Base-by-base conservation (phyloP, 2,329 filamentous ascomycete species). In the Pestalotiopsis sp. region DNA sequence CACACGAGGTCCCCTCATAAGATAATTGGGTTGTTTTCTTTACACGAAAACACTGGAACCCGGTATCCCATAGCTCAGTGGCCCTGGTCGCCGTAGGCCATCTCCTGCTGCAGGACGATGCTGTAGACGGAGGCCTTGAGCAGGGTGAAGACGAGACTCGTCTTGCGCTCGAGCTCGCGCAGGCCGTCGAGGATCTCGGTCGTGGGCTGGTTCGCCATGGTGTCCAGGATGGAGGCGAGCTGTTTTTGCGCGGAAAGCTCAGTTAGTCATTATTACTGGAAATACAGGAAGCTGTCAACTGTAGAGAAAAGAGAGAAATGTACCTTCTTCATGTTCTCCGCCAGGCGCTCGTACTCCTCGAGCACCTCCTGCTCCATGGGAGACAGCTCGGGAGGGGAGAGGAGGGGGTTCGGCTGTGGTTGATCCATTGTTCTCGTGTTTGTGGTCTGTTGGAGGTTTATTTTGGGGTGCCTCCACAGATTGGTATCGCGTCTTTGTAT, bases 91-190 rank as follows among this genome's bases (percentile, higher is more conserved):
- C 88, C 92, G 80, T 91, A 92, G 70, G 91, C 90, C 75, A 97
- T 94, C 86, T 98, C 93, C 86, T 98, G 95, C 86, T 99, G 95
- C 83, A 99, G 80, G 70, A 99, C 94, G 83, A 99, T 99, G 78
- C 93, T 97, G 83, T 99, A 99, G 71, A 99, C 96, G 80, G 95
- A 98, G 20, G 96, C 95, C 84, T 99, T 99, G 77, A 99, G 86
- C 77, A 98, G 81, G 70, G 96, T 99, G 80, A 97, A 98, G 24
- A 98, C 95, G 66, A 97, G 84, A 73, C 94, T 94, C 57, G 95
- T 98, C 85, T 98, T 98, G 74, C 96, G 87, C 84, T 99, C 96
- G 66, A 99, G 84, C 57, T 94, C 91, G 66, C 96, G 86, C 73
- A 99, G 85, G 9, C 93, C 91, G 79, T 99, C 94, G 65, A 97